Evolutionary conservation across 352 stramenopile species (phyloP).

Genomic region (Globisporangium takayamanum): DNA sequence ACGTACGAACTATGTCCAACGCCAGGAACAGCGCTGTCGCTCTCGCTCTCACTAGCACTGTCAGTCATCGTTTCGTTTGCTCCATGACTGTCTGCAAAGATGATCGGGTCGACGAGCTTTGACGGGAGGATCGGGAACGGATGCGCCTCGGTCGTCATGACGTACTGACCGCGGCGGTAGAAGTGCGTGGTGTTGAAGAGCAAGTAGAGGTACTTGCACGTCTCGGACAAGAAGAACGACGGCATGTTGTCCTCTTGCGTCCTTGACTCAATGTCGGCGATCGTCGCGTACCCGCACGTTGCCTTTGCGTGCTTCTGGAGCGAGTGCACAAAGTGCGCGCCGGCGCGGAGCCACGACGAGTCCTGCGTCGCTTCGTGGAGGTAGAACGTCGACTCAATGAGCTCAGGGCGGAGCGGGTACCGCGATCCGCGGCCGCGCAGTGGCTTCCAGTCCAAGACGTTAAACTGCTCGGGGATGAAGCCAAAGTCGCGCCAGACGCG

Average conservation of each 20-base stretch:
- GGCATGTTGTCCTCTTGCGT: conserved; percentile 96
- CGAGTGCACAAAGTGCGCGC: conserved; percentile 74
- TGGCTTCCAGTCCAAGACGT: conserved; percentile 79
- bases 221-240: conserved; percentile 98
- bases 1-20: conserved; percentile 12
- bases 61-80: background rate
- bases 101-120: conserved; percentile 37
- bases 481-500: conserved; percentile 92
- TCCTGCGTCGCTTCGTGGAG: conserved; percentile 89
- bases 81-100: conserved; percentile 17
- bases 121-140: conserved; percentile 80
- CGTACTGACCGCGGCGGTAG: conserved; percentile 82
- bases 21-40: conserved; percentile 7
- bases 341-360: conserved; percentile 73
- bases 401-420: conserved; percentile 95
- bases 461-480: conserved; percentile 96
- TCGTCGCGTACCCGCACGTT: conserved; percentile 91
- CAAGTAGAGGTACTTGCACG: conserved; percentile 98
- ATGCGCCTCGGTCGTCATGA: conserved; percentile 97
- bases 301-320: conserved; percentile 90
- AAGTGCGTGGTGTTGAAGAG: conserved; percentile 92
- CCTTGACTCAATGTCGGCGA: conserved; percentile 81
- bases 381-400: conserved; percentile 97
- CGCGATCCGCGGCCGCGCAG: conserved; percentile 43
- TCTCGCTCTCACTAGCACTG: background rate